Evolutionary conservation across 805 yeast species (phyloP), one percentile per base, ranked within the genome.

Genomic region (Kregervanrija pseudodelftensis): DNA sequence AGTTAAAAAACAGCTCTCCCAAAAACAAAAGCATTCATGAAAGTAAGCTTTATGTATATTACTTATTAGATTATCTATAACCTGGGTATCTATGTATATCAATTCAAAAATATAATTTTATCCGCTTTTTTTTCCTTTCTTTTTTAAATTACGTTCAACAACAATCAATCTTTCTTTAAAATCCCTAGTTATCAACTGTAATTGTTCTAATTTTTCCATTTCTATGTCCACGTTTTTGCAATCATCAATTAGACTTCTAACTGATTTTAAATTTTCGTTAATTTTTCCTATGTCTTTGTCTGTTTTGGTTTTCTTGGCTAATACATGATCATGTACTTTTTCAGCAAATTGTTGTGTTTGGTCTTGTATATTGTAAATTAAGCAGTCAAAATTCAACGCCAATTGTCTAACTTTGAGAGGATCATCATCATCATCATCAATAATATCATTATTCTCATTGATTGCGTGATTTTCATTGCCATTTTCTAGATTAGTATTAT

Each of bases 301-400:
- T 33, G 58, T 55, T 15, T 53, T 44, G 5, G 39, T 39, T 41
- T 59, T 58, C 10, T 57, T 52, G 5, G 53, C 52, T 7, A 53
- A 39, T 2, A 65, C 59, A 39, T 58, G 58, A 7, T 50, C 40
- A 13, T 53, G 58, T 1, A 65, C 59, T 37, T 54, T 52, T 33
- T 60, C 59, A 11, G 65, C 52, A n/a, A 65, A 59, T 2, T 67
- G 63, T 16, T 70, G 62, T 7, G 83, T 70, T 43, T 73, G 70
- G 48, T 79, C 85, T 39, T 73, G 71, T 41, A 85, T 80, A 56
- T 76, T 78, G 63, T 68, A 80, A 57, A 83, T 58, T 35, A 85
- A 60, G 52, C 82, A 80, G 53, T 85, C 91, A 57, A 75, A 83
- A 43, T 73, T 74, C 17, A 81, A 65, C 0, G 85, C 76, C 37